These are phyloP conservation scores for Candida maris DNA, from an alignment of 805 yeast genomes.

Conservation along the genomic window DNA sequence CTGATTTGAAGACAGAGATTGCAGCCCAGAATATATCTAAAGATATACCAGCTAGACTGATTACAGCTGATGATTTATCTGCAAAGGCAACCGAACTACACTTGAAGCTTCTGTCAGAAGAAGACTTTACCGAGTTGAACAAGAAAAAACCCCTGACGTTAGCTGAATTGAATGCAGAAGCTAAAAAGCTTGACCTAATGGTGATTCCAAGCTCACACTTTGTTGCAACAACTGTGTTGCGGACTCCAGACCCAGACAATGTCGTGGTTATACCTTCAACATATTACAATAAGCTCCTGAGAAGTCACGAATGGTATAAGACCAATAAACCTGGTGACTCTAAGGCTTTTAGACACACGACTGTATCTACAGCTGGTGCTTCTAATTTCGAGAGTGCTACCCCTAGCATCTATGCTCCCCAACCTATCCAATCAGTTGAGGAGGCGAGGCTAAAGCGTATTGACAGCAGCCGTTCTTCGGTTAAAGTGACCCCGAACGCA, in stretches of 20 bases:
- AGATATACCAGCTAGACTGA: constrained; percentile 11
- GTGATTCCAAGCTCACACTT: constrained; percentile 58
- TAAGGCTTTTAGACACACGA: constrained; percentile 2
- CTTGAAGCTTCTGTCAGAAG: constrained; percentile 31
- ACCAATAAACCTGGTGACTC: constrained; percentile 10
- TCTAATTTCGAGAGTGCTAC: constrained; percentile 13
- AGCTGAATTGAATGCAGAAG: constrained; percentile 35
- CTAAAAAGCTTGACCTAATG: constrained; percentile 45
- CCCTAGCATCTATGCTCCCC: constrained; percentile 12
- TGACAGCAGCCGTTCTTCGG: background rate
- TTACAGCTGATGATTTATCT: constrained; percentile 33
- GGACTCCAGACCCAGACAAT: constrained; percentile 49
- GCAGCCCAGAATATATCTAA: background rate
- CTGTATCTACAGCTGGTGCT: constrained; percentile 5
- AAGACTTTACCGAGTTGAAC: constrained; percentile 20
- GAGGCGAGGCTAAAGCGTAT: constrained; percentile 6
- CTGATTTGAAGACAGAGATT: background rate
- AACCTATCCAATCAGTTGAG: constrained; percentile 26
- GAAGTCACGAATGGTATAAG: constrained; percentile 36
- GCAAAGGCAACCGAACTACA: constrained; percentile 40
- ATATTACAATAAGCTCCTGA: constrained; percentile 56
- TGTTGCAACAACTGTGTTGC: constrained; percentile 58
- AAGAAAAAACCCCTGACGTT: constrained; percentile 8
- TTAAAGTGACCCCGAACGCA: constrained; percentile 9
- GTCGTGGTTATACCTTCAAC: constrained; percentile 63